phyloP scores from a whole-genome alignment of 2,329 filamentous ascomycete species.

The Neonectria neomacrospora region DNA sequence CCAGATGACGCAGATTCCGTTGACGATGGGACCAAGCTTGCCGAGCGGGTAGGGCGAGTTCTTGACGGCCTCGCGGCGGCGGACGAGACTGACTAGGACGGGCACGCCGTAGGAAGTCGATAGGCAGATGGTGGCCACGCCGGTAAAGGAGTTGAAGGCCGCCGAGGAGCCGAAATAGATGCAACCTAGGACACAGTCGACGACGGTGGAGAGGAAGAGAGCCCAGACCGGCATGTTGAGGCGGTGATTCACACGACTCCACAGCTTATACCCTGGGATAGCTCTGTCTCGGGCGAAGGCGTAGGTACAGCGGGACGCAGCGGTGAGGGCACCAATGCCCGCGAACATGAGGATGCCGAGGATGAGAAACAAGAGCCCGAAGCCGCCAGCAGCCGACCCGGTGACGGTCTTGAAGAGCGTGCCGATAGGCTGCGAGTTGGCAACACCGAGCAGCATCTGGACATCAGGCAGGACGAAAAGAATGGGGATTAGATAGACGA shows the following conservation, averaged over 20 bases:
- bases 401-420: conserved; percentile 80
- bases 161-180: conserved; percentile 84
- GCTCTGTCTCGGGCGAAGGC: conserved; percentile 81
- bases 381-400: conserved; percentile 77
- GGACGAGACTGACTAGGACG: conserved; percentile 76
- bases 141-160: conserved; percentile 83
- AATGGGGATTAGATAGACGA: conserved; percentile 75
- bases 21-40: conserved; percentile 74
- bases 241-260: conserved; percentile 71
- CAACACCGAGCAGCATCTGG: conserved; percentile 68
- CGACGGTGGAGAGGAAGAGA: conserved; percentile 72
- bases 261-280: conserved; percentile 75
- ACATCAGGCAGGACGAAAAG: conserved; percentile 81
- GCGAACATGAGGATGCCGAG: conserved; percentile 82
- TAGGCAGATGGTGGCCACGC: conserved; percentile 82
- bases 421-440: conserved; percentile 80
- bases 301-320: conserved; percentile 78
- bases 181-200: conserved; percentile 77
- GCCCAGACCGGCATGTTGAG: conserved; percentile 78
- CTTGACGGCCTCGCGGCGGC: conserved; percentile 72
- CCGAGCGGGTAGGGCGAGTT: conserved; percentile 76
- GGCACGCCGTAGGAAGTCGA: conserved; percentile 80
- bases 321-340: conserved; percentile 78
- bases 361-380: conserved; percentile 79
- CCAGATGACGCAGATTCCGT: conserved; percentile 75